A percentile compares a stretch with the other conserved stretches of the same genome.
phyloP scores from a whole-genome alignment of 768 basidiomycete species.

The Pholiota conissans region DNA sequence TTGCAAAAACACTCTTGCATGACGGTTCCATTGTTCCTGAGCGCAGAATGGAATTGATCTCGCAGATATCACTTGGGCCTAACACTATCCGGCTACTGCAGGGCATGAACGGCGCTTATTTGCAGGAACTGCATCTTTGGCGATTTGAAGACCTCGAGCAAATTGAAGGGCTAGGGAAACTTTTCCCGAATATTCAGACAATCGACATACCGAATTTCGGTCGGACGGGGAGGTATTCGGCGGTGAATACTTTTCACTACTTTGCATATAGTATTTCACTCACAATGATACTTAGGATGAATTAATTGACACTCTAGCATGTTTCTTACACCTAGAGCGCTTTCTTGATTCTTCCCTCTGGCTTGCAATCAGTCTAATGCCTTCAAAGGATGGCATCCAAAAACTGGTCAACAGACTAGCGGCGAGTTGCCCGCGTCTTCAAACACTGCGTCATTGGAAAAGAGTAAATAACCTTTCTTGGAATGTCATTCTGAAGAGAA shows the following conservation, averaged over 20 bases:
- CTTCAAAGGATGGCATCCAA: not conserved
- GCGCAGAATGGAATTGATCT: slow-evolving; percentile 20
- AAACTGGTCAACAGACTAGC: not conserved
- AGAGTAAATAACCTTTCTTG: not conserved
- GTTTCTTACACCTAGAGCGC: slow-evolving; percentile 15
- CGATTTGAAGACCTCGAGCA: slow-evolving; percentile 20
- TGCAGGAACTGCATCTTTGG: slow-evolving; percentile 23
- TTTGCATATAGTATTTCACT: not conserved
- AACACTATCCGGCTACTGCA: slow-evolving; percentile 18
- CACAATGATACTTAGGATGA: slow-evolving; percentile 24
- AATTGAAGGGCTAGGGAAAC: slow-evolving; percentile 13
- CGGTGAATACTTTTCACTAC: slow-evolving; percentile 9
- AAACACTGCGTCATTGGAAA: not conserved
- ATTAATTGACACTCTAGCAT: slow-evolving; percentile 20
- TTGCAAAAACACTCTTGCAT: slow-evolving; percentile 19
- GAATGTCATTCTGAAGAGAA: not conserved
- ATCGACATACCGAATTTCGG: slow-evolving; percentile 22
- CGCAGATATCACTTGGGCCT: slow-evolving; percentile 18
- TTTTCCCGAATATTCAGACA: slow-evolving; percentile 18
- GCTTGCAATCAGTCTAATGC: slow-evolving; percentile 6
- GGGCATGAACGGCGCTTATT: slow-evolving; percentile 15
- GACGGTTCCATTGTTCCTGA: slow-evolving; percentile 10
- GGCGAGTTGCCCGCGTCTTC: not conserved
- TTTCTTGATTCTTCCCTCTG: slow-evolving; percentile 21
- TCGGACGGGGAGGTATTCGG: slow-evolving; percentile 10